Conservation (phyloP, 768 basidiomycete genomes). For the Lentinula sp. region DNA sequence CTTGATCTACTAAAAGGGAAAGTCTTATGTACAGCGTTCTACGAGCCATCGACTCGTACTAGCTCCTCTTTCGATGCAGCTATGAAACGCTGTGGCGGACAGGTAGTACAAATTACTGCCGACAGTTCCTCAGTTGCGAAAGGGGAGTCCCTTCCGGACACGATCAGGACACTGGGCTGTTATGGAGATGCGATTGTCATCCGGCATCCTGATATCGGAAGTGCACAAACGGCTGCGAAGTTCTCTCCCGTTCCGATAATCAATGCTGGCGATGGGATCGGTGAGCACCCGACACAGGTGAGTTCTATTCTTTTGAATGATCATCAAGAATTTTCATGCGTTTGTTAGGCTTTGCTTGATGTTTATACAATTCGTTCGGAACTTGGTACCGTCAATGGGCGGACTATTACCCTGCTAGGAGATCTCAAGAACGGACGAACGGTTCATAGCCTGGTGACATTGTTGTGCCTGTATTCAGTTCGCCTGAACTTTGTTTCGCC, state of each 20-base stretch:
- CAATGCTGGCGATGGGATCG: constrained; percentile 95
- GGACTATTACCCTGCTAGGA: constrained; percentile 86
- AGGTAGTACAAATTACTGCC: constrained; percentile 80
- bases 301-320: constrained; percentile 12
- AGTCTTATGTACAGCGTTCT: constrained; percentile 89
- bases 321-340: constrained; percentile 5
- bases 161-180: constrained; percentile 89
- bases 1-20: constrained; percentile 89
- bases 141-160: constrained; percentile 91
- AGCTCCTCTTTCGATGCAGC: constrained; percentile 96
- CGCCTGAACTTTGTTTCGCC: constrained; percentile 96
- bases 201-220: constrained; percentile 91
- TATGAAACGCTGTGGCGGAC: constrained; percentile 97
- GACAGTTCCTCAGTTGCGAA: constrained; percentile 87
- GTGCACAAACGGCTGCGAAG: constrained; percentile 93
- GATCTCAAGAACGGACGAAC: constrained; percentile 98
- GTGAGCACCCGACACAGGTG: constrained; percentile 96
- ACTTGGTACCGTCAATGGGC: constrained; percentile 95
- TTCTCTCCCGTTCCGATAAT: constrained; percentile 92
- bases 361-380: constrained; percentile 96
- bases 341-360: constrained; percentile 68
- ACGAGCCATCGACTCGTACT: constrained; percentile 95
- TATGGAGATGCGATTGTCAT: constrained; percentile 94
- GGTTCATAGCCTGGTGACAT: constrained; percentile 90
- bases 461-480: constrained; percentile 88